phyloP scores from a whole-genome alignment of 2,329 filamentous ascomycete species.

The Lachnum nothofagi region DNA sequence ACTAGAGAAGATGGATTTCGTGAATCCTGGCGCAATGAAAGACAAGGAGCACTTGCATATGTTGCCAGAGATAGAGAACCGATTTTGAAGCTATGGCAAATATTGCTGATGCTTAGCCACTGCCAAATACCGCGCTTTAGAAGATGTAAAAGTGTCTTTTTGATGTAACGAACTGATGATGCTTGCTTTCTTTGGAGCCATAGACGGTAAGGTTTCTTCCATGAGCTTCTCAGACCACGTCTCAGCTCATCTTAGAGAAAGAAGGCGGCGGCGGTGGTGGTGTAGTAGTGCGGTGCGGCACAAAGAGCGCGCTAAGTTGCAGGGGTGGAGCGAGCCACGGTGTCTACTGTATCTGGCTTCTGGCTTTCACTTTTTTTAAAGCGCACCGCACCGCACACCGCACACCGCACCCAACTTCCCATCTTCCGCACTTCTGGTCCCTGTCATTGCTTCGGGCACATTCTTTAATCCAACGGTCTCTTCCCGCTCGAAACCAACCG shows the following conservation, averaged over 20 bases:
- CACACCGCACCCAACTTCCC: not conserved
- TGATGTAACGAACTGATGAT: too few species aligned
- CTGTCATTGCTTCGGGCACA: not conserved
- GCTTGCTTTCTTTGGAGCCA: too few species aligned
- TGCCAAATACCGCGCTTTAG: too few species aligned
- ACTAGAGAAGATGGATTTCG: not conserved
- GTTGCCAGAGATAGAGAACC: not conserved
- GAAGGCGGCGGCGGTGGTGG: too few species aligned
- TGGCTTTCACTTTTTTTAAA: not conserved
- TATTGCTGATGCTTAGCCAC: too few species aligned
- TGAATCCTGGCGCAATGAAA: not conserved
- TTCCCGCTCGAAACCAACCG: not conserved
- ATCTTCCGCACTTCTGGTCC: not conserved
- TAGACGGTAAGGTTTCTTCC: too few species aligned
- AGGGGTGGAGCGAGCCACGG: too few species aligned
- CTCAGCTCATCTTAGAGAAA: not conserved
- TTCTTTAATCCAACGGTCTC: not conserved
- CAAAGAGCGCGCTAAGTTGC: too few species aligned
- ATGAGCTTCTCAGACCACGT: conserved; percentile 1
- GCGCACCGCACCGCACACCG: not conserved
- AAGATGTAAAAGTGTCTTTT: too few species aligned
- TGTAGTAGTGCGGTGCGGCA: too few species aligned
- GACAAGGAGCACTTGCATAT: not conserved
- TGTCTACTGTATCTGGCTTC: not conserved
- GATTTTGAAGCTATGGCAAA: not conserved